phyloP scores from a whole-genome alignment of 441 rosid species.

The Corymbia citriodora region DNA sequence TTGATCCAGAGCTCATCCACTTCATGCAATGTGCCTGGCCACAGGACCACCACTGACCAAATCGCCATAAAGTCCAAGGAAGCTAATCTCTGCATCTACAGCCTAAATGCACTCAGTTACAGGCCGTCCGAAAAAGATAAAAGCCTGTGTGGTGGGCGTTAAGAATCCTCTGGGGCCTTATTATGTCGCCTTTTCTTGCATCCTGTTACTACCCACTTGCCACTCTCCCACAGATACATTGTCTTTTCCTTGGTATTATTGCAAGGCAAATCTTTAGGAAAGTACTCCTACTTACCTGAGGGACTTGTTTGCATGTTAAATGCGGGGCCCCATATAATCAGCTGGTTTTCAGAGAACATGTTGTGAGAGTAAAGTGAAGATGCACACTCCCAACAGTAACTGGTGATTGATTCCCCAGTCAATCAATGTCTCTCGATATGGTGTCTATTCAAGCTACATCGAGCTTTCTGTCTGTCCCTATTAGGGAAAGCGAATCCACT shows the following conservation, averaged over 20 bases:
- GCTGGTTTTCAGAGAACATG: not conserved
- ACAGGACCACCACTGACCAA: conserved; percentile 68
- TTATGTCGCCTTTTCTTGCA: not conserved
- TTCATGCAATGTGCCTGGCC: conserved; percentile 80
- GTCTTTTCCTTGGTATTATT: not conserved
- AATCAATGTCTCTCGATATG: not conserved
- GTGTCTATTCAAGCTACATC: not conserved
- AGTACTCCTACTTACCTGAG: not conserved
- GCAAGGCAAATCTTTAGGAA: not conserved
- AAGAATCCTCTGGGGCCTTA: not conserved
- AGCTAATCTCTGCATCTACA: conserved; percentile 69
- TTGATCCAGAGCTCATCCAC: conserved; percentile 49
- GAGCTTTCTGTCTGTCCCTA: not conserved
- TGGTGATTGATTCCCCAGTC: not conserved
- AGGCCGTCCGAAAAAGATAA: conserved; percentile 62
- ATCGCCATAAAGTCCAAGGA: conserved; percentile 56
- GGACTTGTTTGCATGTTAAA: not conserved
- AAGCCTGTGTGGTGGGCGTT: conserved; percentile 39
- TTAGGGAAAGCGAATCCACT: not conserved
- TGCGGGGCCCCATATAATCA: not conserved
- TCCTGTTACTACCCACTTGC: not conserved
- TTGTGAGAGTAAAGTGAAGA: not conserved
- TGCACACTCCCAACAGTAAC: not conserved
- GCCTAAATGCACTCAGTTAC: conserved; percentile 64
- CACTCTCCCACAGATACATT: not conserved